phyloP scores from a whole-genome alignment of 148 eudicot genomes.

The Chenopodium berlandieri region DNA sequence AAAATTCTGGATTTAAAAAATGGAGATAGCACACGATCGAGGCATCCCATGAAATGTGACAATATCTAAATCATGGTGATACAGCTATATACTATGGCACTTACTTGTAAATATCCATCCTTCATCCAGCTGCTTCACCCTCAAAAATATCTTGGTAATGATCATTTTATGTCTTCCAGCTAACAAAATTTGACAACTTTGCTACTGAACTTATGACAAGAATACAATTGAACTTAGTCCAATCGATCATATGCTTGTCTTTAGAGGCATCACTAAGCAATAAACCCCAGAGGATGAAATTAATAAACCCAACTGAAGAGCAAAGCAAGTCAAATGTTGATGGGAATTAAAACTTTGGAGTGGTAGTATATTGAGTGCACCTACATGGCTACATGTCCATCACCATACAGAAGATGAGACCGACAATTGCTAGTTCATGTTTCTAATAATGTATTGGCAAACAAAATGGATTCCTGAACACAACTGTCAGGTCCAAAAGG shows the following conservation, averaged over 20 bases:
- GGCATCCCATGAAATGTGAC: slow-evolving; percentile 17
- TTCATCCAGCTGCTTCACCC: slow-evolving; percentile 31
- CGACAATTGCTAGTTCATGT: neutral
- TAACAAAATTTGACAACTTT: slow-evolving; percentile 14
- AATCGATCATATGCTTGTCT: slow-evolving; percentile 6
- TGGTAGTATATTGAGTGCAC: neutral
- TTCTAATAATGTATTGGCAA: neutral
- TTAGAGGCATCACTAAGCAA: slow-evolving; percentile 2
- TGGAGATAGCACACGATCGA: neutral
- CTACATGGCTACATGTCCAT: neutral
- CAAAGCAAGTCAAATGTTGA: neutral
- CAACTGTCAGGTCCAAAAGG: neutral
- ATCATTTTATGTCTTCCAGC: slow-evolving; percentile 19
- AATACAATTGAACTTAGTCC: neutral
- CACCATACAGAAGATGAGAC: neutral
- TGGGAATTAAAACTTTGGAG: neutral
- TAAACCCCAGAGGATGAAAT: neutral
- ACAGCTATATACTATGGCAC: slow-evolving; percentile 14
- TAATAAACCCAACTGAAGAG: neutral
- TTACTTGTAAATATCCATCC: slow-evolving; percentile 27
- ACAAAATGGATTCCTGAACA: neutral
- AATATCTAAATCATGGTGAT: slow-evolving; percentile 10
- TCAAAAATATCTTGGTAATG: slow-evolving; percentile 21
- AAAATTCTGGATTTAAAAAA: neutral
- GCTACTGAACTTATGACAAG: slow-evolving; percentile 21